phyloP scores from a whole-genome alignment of 1,284 basidiomycete species.

The Ceratobasidium theobromae region DNA sequence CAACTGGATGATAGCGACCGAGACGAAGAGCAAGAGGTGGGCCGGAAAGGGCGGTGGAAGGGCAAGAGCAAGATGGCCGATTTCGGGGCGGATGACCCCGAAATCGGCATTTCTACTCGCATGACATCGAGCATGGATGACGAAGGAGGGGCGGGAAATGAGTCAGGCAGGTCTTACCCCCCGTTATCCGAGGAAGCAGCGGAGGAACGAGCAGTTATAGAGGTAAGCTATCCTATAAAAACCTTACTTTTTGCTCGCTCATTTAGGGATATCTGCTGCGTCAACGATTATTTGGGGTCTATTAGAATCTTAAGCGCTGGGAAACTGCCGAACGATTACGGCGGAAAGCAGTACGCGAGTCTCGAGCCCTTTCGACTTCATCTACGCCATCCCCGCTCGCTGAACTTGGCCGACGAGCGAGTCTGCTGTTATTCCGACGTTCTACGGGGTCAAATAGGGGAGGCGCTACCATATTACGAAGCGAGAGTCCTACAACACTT shows the following conservation, averaged over 20 bases:
- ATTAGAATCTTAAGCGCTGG: conserved; percentile 29
- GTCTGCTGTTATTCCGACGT: conserved; percentile 15
- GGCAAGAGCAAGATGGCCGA: conserved; percentile 22
- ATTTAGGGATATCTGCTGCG: not conserved
- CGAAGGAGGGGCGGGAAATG: not conserved
- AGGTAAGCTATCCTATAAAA: conserved; percentile 4
- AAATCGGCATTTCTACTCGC: not conserved
- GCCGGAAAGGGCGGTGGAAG: conserved; percentile 4
- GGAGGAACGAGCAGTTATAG: conserved; percentile 22
- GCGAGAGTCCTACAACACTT: conserved; percentile 11
- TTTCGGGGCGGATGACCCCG: not conserved
- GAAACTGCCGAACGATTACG: conserved; percentile 21
- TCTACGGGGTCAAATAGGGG: not conserved
- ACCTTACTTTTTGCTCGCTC: not conserved
- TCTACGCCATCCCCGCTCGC: conserved; percentile 3
- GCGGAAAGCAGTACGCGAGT: conserved; percentile 28
- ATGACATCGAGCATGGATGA: not conserved
- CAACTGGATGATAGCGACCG: conserved; percentile 2
- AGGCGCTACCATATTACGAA: not conserved
- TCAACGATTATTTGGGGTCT: not conserved
- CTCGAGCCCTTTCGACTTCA: conserved; percentile 15
- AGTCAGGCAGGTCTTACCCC: conserved; percentile 2
- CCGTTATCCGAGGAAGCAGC: conserved; percentile 23
- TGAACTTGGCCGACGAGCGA: conserved; percentile 16
- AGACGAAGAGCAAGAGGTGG: not conserved